Base-by-base conservation (phyloP, 768 basidiomycete species). In the Boletus edulis region DNA sequence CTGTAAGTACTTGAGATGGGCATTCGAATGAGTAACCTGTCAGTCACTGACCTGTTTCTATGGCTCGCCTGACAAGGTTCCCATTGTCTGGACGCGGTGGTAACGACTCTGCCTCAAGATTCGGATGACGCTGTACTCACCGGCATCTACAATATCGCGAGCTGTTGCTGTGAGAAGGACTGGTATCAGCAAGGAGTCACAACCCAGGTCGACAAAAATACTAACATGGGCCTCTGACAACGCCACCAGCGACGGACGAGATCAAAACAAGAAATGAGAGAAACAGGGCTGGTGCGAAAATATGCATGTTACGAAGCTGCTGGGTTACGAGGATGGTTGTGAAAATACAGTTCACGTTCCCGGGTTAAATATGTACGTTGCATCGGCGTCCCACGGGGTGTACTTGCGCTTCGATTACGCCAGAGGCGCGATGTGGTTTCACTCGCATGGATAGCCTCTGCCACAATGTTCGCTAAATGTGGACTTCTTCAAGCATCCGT, bases 181-280 rank as follows among this genome's bases (percentile, higher is more conserved):
- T 12, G 8, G 6, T 18, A 32, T 60, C 20, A 51, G 9, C 10
- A 27, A 44, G 2, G 31, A 12, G 13, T 47, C 6, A 32, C 40
- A 37, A 17, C 44, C 2, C 4, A 18, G 32, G 32, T 40, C 38
- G 9, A 46, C 12, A 18, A 35, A 12, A 9, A 24, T 39, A 41
- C 59, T 10, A 18, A 64, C 64, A 57, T 58, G 29, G 18, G 24
- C 32, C 22, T 55, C 29, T 40, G 22, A 60, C 20, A 18, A 50
- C 34, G 15, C 55, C 47, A 2, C 54, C 58, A 18, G 44, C 42
- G 32, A 45, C 57, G 14, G 29, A 59, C 24, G 55, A 55, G n/a
- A 42, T 40, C 39, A 57, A 32, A 15, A 40, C 46, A 34, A 67
- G 51, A 29, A 66, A 31, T 7, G 49, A 58, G 24, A 64, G 35